Conservation (phyloP, 139 green algal genomes). For the Astrephomene gubernaculifera region DNA sequence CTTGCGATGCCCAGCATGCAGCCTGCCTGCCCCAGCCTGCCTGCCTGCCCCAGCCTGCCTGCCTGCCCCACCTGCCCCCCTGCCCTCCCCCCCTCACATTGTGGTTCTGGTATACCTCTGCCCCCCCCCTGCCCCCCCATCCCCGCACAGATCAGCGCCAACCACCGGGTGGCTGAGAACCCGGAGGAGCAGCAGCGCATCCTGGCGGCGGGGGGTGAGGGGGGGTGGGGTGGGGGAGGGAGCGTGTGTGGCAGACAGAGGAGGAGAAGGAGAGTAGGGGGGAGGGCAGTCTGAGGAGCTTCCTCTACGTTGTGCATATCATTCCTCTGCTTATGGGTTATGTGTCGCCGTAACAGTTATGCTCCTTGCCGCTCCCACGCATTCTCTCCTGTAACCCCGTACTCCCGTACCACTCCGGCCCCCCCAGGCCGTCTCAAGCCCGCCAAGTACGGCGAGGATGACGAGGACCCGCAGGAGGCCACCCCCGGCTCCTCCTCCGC, state of each 20-base stretch:
- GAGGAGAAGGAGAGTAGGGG: too few relatives aligned
- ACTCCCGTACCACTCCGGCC: background rate
- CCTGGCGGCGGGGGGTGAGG: conserved; percentile 60
- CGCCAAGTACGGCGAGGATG: conserved; percentile 24
- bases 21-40: too few relatives aligned
- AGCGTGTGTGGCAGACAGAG: too few relatives aligned
- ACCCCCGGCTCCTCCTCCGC: background rate
- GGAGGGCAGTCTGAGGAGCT: too few relatives aligned
- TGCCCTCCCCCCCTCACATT: background rate
- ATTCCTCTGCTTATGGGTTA: too few relatives aligned
- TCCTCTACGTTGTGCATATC: too few relatives aligned
- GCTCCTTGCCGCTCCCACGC: too few relatives aligned
- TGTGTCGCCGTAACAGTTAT: too few relatives aligned
- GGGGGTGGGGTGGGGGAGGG: conserved; percentile 17
- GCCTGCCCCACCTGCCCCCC: background rate
- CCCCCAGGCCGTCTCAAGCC: conserved; percentile 34
- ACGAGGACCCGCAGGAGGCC: background rate
- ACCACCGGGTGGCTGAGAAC: conserved; percentile 81
- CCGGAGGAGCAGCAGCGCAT: conserved; percentile 77
- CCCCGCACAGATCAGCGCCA: conserved; percentile 63
- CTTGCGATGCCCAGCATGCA: too few relatives aligned
- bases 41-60: too few relatives aligned
- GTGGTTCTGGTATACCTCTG: background rate
- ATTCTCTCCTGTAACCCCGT: too few relatives aligned
- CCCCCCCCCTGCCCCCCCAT: background rate